Evolutionary conservation across 164 flowering plant genomes (phyloP).

Genomic region (Chloranthus sessilifolius): DNA sequence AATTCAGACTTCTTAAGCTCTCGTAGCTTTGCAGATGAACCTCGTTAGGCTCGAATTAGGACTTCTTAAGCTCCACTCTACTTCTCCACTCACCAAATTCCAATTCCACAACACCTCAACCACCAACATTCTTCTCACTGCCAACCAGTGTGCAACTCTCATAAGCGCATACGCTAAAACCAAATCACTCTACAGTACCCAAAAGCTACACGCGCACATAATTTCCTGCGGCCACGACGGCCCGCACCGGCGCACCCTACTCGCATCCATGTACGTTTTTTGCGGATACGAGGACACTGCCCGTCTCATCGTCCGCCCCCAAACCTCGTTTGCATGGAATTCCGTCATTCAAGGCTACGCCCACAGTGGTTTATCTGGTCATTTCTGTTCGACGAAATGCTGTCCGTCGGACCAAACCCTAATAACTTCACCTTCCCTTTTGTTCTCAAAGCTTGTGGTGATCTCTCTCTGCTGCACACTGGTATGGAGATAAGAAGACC

Average conservation of each 20-base stretch:
- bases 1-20: too few relatives aligned
- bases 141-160: slow-evolving; percentile 2
- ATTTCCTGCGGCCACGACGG: slow-evolving; percentile 1
- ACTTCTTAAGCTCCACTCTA: too few relatives aligned
- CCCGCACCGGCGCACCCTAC: not conserved
- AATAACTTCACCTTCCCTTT: slow-evolving; percentile 52
- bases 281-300: slow-evolving; percentile 4
- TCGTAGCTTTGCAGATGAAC: too few relatives aligned
- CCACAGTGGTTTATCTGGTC: slow-evolving; percentile 17
- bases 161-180: slow-evolving; percentile 1
- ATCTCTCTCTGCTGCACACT: slow-evolving; percentile 20
- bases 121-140: too few relatives aligned
- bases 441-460: slow-evolving; percentile 51
- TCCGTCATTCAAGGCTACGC: slow-evolving; percentile 41
- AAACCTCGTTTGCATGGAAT: slow-evolving; percentile 30
- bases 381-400: slow-evolving; percentile 44
- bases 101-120: too few relatives aligned
- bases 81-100: too few relatives aligned
- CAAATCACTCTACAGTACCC: slow-evolving; percentile 2
- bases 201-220: slow-evolving; percentile 6
- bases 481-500: slow-evolving; percentile 35
- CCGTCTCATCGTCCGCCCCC: not conserved
- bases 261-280: slow-evolving; percentile 6
- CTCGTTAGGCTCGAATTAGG: too few relatives aligned
- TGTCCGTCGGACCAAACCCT: slow-evolving; percentile 28